phyloP scores from a whole-genome alignment of 108 stramenopile genomes.

The Phaeodactylum tricornutum region DNA sequence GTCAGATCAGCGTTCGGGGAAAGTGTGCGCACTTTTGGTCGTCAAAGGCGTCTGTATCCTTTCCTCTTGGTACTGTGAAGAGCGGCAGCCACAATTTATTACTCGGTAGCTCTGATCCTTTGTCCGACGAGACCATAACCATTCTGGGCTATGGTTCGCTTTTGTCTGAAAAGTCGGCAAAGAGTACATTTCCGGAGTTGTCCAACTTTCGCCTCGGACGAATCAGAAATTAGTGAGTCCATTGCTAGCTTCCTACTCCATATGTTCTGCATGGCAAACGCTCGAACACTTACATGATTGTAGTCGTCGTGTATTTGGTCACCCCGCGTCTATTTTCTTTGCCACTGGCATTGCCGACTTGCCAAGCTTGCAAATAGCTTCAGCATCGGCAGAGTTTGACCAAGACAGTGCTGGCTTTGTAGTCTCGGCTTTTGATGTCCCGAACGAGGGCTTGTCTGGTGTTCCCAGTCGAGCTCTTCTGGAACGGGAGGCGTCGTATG shows the following conservation, averaged over 20 bases:
- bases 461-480: slow-evolving; percentile 28
- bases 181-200: slow-evolving; percentile 67
- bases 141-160: slow-evolving; percentile 79
- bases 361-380: slow-evolving; percentile 67
- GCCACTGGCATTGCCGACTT: slow-evolving; percentile 60
- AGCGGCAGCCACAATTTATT: slow-evolving; percentile 19
- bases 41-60: too few relatives aligned
- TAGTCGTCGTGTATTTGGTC: slow-evolving; percentile 76
- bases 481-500: slow-evolving; percentile 62
- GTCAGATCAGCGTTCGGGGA: too few relatives aligned
- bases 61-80: too few relatives aligned
- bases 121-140: slow-evolving; percentile 48
- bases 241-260: too few relatives aligned
- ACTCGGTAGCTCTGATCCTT: slow-evolving; percentile 15
- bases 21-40: too few relatives aligned
- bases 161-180: slow-evolving; percentile 46
- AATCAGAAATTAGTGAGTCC: slow-evolving; percentile 59
- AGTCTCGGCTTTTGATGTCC: slow-evolving; percentile 69
- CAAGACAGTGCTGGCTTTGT: slow-evolving; percentile 40
- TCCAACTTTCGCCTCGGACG: slow-evolving; percentile 67
- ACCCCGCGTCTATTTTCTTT: slow-evolving; percentile 80
- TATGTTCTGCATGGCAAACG: too few relatives aligned
- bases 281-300: too few relatives aligned
- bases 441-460: slow-evolving; percentile 20
- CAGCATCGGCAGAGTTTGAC: slow-evolving; percentile 47